These are phyloP conservation scores for Zizania latifolia DNA, from an alignment of 176 grass and related monocot species.

Conservation along the genomic window DNA sequence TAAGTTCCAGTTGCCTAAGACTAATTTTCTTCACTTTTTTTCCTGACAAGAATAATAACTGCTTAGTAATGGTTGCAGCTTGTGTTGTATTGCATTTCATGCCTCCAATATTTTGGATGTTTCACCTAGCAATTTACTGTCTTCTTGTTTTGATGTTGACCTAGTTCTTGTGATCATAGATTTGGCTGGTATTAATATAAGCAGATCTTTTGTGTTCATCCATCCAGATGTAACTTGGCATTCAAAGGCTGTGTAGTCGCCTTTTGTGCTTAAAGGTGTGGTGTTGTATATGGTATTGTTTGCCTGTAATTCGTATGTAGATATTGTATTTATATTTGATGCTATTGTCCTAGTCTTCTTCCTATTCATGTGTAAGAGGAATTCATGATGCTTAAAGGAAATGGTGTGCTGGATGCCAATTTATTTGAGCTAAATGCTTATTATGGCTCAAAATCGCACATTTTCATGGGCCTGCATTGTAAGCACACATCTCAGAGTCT, in stretches of 20 bases:
- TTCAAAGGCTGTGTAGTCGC: background rate
- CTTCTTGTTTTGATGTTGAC: background rate
- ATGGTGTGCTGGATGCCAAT: background rate
- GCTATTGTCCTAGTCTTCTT: background rate
- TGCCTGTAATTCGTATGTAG: background rate
- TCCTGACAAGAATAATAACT: background rate
- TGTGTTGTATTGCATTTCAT: background rate
- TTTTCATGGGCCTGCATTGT: background rate
- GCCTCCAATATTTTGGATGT: background rate
- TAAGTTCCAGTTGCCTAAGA: background rate
- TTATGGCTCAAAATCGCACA: background rate
- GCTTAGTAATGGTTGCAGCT: background rate
- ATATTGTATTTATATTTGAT: background rate
- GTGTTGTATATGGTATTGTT: background rate
- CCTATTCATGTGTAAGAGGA: background rate
- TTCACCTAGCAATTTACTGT: background rate
- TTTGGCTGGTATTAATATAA: constrained; percentile 18
- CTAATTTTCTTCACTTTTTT: background rate
- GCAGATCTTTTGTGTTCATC: background rate
- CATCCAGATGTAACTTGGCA: background rate
- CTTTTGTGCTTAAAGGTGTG: background rate
- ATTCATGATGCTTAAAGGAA: background rate
- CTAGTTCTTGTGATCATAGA: background rate
- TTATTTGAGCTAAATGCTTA: background rate
- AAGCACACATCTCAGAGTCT: background rate